A percentile compares a stretch with the other conserved stretches of the same genome.
Evolutionary conservation across 2,329 filamentous ascomycete genomes (phyloP).

Genomic region (Nothopassalora personata): DNA sequence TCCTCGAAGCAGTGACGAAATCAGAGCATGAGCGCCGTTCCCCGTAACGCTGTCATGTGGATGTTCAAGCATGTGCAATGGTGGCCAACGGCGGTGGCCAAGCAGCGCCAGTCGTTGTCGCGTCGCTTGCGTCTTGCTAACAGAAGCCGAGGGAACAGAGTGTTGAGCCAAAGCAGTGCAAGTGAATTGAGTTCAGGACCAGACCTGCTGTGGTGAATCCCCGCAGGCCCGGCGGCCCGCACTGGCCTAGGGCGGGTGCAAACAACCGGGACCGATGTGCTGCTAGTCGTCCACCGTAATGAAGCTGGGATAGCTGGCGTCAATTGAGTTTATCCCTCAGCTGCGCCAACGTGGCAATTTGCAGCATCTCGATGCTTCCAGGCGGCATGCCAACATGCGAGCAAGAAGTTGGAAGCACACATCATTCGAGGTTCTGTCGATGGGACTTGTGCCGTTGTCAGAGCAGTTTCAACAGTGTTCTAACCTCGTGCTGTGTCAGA

Average conservation of each 20-base stretch:
- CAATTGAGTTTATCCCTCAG: background rate
- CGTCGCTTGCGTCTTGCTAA: background rate
- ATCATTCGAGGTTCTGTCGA: too few relatives aligned
- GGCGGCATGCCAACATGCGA: too few relatives aligned
- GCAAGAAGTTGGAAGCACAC: too few relatives aligned
- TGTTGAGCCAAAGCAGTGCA: background rate
- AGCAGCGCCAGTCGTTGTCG: background rate
- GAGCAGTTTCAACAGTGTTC: too few relatives aligned
- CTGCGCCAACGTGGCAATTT: background rate
- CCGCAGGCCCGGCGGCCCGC: background rate
- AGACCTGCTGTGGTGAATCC: background rate
- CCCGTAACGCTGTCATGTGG: background rate
- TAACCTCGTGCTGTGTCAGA: background rate
- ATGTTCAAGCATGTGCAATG: background rate
- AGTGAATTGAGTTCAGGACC: background rate
- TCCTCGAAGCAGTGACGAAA: background rate
- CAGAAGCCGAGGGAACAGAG: background rate
- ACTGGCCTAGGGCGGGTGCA: background rate
- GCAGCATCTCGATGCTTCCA: background rate
- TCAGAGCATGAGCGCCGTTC: background rate
- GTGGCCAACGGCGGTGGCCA: background rate
- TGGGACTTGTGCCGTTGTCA: too few relatives aligned
- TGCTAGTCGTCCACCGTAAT: background rate
- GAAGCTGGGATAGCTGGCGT: background rate
- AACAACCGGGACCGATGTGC: background rate